phyloP scores from a whole-genome alignment of 495 filamentous ascomycete species.

The Penicillium silybi region DNA sequence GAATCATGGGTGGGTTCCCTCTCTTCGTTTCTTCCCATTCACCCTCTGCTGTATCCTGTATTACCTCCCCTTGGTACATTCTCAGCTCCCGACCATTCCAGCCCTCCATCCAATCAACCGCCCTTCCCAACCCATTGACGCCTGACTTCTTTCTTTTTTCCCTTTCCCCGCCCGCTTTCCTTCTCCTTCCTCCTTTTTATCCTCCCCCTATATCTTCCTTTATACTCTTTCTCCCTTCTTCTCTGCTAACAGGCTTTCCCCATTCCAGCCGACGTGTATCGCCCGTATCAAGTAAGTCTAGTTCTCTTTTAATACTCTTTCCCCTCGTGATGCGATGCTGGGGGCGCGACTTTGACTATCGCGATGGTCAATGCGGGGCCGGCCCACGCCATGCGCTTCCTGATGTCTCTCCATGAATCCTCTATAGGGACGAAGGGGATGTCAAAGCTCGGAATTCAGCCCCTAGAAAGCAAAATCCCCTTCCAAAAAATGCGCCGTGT shows the following conservation, averaged over 20 bases:
- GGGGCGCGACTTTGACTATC: conserved; percentile 7
- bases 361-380: conserved; percentile 29
- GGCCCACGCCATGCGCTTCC: conserved; percentile 5
- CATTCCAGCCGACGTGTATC: conserved; percentile 51
- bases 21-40: neutral
- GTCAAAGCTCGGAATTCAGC: neutral
- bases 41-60: neutral
- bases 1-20: conserved; percentile 29
- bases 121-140: conserved; percentile 19
- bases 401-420: neutral
- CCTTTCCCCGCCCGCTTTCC: conserved; percentile 21
- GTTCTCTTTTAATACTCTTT: conserved; percentile 1
- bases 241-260: conserved; percentile 9
- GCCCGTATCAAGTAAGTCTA: conserved; percentile 51
- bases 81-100: conserved; percentile 23
- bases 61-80: conserved; percentile 18
- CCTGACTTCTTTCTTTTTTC: conserved; percentile 23
- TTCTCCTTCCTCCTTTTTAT: conserved; percentile 1
- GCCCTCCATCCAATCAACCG: conserved; percentile 19
- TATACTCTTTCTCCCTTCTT: conserved; percentile 6
- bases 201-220: conserved; percentile 8
- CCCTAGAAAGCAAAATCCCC: neutral
- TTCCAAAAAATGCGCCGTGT: conserved; percentile 5
- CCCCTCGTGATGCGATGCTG: conserved; percentile 2
- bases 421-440: neutral